Conservation (phyloP, 164 flowering plant genomes). For the Chloranthus sessilifolius region DNA sequence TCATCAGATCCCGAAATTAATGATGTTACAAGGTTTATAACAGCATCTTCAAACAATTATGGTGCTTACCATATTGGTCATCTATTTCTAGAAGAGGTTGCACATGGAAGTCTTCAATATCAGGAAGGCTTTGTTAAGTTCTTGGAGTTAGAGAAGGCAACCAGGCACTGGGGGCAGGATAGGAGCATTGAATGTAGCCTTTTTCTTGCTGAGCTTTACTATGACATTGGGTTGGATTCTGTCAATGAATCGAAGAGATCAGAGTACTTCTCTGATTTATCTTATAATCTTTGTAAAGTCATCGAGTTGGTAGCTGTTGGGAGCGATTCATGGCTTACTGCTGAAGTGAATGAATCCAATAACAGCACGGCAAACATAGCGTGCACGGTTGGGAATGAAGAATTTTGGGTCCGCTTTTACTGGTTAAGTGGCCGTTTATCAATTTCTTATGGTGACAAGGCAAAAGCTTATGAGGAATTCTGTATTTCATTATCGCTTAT, state of each 20-base stretch:
- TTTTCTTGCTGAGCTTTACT: constrained; percentile 84
- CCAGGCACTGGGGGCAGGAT: constrained; percentile 63
- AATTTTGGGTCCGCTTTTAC: constrained; percentile 78
- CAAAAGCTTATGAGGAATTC: constrained; percentile 66
- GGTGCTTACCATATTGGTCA: constrained; percentile 85
- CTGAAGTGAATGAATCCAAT: constrained; percentile 2
- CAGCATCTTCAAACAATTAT: constrained; percentile 47
- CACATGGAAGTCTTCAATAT: constrained; percentile 34
- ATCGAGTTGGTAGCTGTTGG: constrained; percentile 60
- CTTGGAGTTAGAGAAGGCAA: constrained; percentile 82
- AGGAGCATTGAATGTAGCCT: constrained; percentile 76
- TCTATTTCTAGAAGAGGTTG: constrained; percentile 71
- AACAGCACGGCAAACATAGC: neutral
- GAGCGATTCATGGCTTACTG: neutral
- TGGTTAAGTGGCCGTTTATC: constrained; percentile 86
- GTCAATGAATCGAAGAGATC: constrained; percentile 26
- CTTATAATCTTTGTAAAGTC: constrained; percentile 85
- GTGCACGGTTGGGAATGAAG: constrained; percentile 13
- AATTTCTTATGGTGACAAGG: constrained; percentile 53
- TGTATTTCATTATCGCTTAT: constrained; percentile 52
- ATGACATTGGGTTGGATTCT: constrained; percentile 60
- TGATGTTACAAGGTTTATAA: constrained; percentile 50
- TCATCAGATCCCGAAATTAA: constrained; percentile 30
- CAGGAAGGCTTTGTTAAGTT: constrained; percentile 52
- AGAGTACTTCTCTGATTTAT: constrained; percentile 53